phyloP scores from a whole-genome alignment of 106 monocot genomes.

The Cymbidium sinense region DNA sequence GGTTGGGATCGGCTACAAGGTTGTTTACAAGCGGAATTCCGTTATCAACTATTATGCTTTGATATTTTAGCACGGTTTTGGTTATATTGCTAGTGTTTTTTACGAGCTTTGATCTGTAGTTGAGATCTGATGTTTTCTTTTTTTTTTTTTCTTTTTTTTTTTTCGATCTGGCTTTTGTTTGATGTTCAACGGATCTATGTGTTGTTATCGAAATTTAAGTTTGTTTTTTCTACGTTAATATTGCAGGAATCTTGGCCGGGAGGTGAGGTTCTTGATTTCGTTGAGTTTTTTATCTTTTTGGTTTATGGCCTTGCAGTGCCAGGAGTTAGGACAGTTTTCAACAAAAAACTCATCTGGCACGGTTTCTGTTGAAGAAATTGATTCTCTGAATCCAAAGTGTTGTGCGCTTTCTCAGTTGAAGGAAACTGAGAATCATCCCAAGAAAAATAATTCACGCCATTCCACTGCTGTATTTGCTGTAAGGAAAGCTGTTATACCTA shows the following conservation, averaged over 20 bases:
- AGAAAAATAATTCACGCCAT: not conserved
- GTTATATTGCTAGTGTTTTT: not conserved
- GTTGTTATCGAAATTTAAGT: not conserved
- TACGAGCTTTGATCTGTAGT: not conserved
- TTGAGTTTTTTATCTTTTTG: not conserved
- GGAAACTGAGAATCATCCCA: not conserved
- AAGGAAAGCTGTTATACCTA: conserved; percentile 2
- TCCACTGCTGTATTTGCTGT: not conserved
- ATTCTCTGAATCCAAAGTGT: not conserved
- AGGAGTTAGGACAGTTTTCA: conserved; percentile 15
- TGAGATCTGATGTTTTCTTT: not conserved
- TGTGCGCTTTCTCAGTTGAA: not conserved
- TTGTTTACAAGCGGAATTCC: not conserved
- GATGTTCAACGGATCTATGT: not conserved
- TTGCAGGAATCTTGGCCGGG: not conserved
- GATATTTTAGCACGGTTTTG: not conserved
- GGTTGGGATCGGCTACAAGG: not conserved
- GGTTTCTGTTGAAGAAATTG: conserved; percentile 13
- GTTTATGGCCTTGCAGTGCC: conserved; percentile 61
- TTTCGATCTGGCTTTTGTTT: not conserved
- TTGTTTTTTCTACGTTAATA: not conserved
- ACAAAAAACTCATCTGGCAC: conserved; percentile 3
- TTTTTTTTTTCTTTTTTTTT: too few species aligned
- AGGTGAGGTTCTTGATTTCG: not conserved
- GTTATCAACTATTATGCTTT: not conserved